Evolutionary conservation across 2,329 filamentous ascomycete genomes (phyloP).

Genomic region (Pseudogymnoascus sp.): DNA sequence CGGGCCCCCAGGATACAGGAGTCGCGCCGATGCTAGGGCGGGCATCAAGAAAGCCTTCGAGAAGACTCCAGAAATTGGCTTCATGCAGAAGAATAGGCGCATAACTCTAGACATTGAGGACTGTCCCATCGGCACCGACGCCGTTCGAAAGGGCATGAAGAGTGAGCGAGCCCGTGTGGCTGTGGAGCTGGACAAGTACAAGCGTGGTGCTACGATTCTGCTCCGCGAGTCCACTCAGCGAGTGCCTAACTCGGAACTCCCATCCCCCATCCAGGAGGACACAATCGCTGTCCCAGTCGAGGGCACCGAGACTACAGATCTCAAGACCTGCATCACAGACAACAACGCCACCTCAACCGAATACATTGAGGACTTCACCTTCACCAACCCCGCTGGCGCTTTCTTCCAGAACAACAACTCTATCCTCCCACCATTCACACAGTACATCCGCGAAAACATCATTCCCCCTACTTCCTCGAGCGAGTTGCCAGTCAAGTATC

Average conservation of each 20-base stretch:
- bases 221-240: conserved; percentile 78
- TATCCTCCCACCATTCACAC: conserved; percentile 78
- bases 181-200: conserved; percentile 62
- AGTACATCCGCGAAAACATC: conserved; percentile 76
- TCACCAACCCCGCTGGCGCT: conserved; percentile 83
- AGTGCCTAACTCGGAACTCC: conserved; percentile 39
- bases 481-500: conserved; percentile 57
- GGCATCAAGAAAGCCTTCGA: conserved; percentile 50
- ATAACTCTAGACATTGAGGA: conserved; percentile 90
- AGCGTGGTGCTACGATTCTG: conserved; percentile 77
- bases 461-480: conserved; percentile 41
- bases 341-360: conserved; percentile 76
- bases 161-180: conserved; percentile 70
- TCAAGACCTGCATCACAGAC: conserved; percentile 85
- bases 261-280: conserved; percentile 13
- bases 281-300: conserved; percentile 15
- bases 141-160: conserved; percentile 70
- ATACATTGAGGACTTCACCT: conserved; percentile 76
- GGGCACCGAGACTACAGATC: conserved; percentile 45
- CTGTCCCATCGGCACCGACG: conserved; percentile 87
- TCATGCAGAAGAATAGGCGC: conserved; percentile 76
- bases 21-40: conserved; percentile 36
- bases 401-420: conserved; percentile 99
- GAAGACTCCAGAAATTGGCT: conserved; percentile 73
- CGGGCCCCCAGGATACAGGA: conserved; percentile 50